Evolutionary conservation across 31 red algal species (phyloP), one percentile per base, ranked within the genome.

Genomic region (Porphyra umbilicalis): DNA sequence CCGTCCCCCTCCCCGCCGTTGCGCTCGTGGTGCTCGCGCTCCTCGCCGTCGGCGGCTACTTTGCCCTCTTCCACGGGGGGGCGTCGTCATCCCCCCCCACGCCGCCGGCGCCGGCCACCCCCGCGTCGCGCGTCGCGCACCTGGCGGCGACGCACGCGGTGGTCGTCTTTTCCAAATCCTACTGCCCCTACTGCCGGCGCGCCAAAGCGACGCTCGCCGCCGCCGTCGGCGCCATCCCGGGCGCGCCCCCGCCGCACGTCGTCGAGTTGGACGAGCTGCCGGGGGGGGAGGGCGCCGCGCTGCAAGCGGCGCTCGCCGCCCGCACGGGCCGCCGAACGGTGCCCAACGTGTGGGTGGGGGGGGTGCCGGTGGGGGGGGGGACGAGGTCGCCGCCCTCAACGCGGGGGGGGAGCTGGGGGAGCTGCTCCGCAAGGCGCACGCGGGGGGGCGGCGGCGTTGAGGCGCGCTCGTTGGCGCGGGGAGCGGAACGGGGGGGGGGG

Each of bases 311-410:
- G 37, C 86, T 98, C 20, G 79, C 81, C 8, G 76, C 79, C 40
- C 35, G 32, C 1, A 98, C 96, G 29, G 87, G 87, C 33, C 90
- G 90, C 36, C 82, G 88, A 20, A 98, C 96, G 25, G 96, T 98
- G 14, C 96, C 96, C 0, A 95, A 93, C 81, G 96, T 98, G 35
- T 98, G 93, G 83, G 91, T 98, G 4, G 89, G 90, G 33, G 93
- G 96, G 25, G 35, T 36, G 33, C 76, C 84, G 35, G 87, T 98
- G 67, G 96, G 96, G n/a, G 96, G 6, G 89, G 93, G n/a, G 87
- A 90, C 75, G 90, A 98, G n/a, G 85, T 87, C 30, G 35, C 75
- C 33, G 32, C 46, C 36, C 67, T 85, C 13, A 29, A 71, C 57
- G 57, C 0, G 2, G 57, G 25, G 57, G 57, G 57, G 3, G 3